Base-by-base conservation (phyloP, 768 basidiomycete genomes). In the Omphalotus guepiniiformis region DNA sequence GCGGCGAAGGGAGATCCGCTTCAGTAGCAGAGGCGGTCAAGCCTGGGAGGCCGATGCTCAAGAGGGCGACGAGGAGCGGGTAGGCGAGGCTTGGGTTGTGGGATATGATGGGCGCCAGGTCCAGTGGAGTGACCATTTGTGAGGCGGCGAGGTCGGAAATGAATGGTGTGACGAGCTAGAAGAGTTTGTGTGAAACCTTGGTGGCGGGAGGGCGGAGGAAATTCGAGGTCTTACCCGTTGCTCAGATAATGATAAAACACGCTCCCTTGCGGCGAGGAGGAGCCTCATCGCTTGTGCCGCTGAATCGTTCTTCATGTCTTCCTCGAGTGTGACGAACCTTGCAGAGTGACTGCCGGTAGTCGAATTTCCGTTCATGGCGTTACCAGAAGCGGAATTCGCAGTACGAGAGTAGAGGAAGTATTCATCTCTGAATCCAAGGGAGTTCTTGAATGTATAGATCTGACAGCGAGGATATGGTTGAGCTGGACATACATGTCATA, bases 181-280 rank as follows among this genome's bases (percentile, higher is more conserved):
- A 13, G 29, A 19, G 38, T 42, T 27, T 22, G 48, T 39, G 54
- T 35, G 26, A 32, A 26, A 23, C 2, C 45, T 25, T 12, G n/a
- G 11, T 3, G n/a, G n/a, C 30, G 30, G 6, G 22, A 11, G 32
- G 8, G 9, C 26, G 16, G 29, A 36, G 23, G 26, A 41, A 34
- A 26, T 36, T 37, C 46, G 27, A 52, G 40, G 23, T 64, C 75
- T 47, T 59, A 86, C 83, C 48, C 86, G 79, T 71, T 85, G 84
- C 69, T 90, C 88, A 30, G 83, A 73, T 42, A 90, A 76, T 28
- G 79, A 83, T 35, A 90, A 76, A 21, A 83, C 85, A 42, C 88
- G 80, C 51, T 82, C 77, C 43, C 85, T 79, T 34, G 83, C 85
- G 29, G 77, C 73, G 13, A 89, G 70, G 23, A 90, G 70, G 16